Evolutionary conservation across 192 early-diverging fungal species (phyloP), one percentile per base, ranked within the genome.

Genomic region (Jimgerdemannia flammicorona): DNA sequence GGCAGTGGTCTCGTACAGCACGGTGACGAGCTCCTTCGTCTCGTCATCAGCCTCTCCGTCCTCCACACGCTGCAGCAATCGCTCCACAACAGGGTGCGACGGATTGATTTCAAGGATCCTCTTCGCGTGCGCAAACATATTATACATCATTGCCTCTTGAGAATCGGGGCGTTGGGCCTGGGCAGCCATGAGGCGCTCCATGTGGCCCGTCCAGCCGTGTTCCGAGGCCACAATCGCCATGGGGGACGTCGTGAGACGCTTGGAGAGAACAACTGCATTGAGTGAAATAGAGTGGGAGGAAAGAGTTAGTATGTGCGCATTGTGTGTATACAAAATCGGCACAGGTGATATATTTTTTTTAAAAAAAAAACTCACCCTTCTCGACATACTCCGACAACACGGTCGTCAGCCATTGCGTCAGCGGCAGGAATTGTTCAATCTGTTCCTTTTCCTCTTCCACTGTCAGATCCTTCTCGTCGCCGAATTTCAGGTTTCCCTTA

Each of bases 201-300:
- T 90, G 75, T 89, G 82, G 40, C 90, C 91, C 10, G 90, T 90
- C 84, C 87, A 87, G 19, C 91, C 91, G 66, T 81, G 78, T 63
- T 88, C 84, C 63, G 49, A 78, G 9, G 90, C 88, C 7, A 91
- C 85, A 70, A 97, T 86, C 4, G 94, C 95, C 49, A 88, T 84
- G 4, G 93, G 93, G 2, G 93, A 93, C 14, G 87, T 91, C 8
- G 93, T 93, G 67, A 97, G 84, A 44, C 91, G 91, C 49, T 90
- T 89, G 4, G 95, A 96, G 59, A 96, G 70, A 3, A 80, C 78
- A 39, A 93, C 49, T 54, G 49, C n/a, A n/a, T n/a, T n/a, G n/a
- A n/a, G n/a, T n/a, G n/a, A n/a, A n/a, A n/a, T n/a, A n/a, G n/a
- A n/a, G n/a, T n/a, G n/a, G n/a, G n/a, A n/a, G n/a, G n/a, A n/a